These are phyloP conservation scores for Monosporozyma yasuniensis DNA, from an alignment of 805 yeast genomes.

Conservation along the genomic window DNA sequence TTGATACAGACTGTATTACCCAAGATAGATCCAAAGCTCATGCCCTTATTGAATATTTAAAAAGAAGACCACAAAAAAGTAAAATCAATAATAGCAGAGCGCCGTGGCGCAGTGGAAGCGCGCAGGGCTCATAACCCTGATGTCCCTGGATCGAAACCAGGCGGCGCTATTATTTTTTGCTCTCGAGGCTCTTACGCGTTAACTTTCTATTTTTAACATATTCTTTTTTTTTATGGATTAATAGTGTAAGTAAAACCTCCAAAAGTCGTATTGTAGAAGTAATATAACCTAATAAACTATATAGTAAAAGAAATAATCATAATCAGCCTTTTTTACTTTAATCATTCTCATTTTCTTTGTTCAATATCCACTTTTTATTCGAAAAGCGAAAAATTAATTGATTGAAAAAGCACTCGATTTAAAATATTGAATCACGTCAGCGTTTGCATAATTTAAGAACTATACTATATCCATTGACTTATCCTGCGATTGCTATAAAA, in stretches of 20 bases:
- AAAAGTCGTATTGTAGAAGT: no score
- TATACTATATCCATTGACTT: neutral
- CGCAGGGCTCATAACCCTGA: slow-evolving; percentile 99
- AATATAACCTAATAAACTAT: no score
- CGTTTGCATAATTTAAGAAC: neutral
- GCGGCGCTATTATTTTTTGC: slow-evolving; percentile 58
- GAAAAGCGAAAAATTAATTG: neutral
- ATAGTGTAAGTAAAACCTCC: no score
- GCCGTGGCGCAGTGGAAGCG: slow-evolving; percentile 99
- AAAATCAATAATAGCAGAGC: slow-evolving; percentile 36
- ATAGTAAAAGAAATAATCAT: no score
- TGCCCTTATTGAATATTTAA: no score
- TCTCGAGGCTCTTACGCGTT: neutral
- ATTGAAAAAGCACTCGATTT: neutral
- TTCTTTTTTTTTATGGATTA: no score
- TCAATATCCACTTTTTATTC: no score
- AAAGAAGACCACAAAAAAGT: neutral
- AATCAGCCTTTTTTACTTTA: no score
- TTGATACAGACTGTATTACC: no score
- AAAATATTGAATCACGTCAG: neutral
- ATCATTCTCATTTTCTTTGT: no score
- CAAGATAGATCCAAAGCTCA: no score
- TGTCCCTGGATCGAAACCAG: slow-evolving; percentile 95
- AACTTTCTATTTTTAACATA: no score
- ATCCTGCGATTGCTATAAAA: neutral